Evolutionary conservation across 306 rosid genomes (phyloP).

Genomic region (Cicer yamashitae): DNA sequence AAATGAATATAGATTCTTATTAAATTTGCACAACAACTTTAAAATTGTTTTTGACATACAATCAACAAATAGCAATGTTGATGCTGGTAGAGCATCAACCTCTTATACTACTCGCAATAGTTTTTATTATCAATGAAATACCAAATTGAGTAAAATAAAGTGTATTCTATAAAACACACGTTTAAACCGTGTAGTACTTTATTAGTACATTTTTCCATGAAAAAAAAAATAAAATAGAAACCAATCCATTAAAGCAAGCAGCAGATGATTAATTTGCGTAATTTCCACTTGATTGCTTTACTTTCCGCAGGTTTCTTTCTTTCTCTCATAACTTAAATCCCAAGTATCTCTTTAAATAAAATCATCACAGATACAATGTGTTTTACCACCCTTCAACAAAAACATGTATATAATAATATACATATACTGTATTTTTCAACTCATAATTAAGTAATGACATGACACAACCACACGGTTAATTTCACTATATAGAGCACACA

Average conservation of each 20-base stretch:
- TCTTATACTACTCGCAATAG: too few relatives aligned
- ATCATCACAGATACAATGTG: conserved; percentile 46
- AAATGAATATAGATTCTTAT: too few relatives aligned
- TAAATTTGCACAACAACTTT: too few relatives aligned
- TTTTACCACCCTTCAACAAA: conserved; percentile 36
- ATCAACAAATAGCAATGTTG: too few relatives aligned
- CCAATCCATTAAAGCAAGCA: conserved; percentile 68
- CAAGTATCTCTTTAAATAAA: conserved; percentile 69
- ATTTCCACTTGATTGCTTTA: conserved; percentile 90
- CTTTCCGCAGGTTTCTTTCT: conserved; percentile 48
- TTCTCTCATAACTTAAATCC: conserved; percentile 66
- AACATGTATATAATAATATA: neutral
- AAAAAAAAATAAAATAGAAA: neutral
- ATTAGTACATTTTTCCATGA: too few relatives aligned
- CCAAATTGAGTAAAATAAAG: too few relatives aligned
- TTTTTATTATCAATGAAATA: too few relatives aligned
- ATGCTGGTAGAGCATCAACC: too few relatives aligned
- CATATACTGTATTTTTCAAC: neutral
- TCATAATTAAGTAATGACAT: conserved; percentile 28
- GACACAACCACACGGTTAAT: conserved; percentile 38
- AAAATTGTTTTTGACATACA: too few relatives aligned
- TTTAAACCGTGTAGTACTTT: neutral
- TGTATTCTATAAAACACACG: neutral
- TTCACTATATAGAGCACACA: neutral
- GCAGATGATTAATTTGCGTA: conserved; percentile 73